Evolutionary conservation across 2,329 filamentous ascomycete genomes (phyloP).

Genomic region (Calonectria honghensis): DNA sequence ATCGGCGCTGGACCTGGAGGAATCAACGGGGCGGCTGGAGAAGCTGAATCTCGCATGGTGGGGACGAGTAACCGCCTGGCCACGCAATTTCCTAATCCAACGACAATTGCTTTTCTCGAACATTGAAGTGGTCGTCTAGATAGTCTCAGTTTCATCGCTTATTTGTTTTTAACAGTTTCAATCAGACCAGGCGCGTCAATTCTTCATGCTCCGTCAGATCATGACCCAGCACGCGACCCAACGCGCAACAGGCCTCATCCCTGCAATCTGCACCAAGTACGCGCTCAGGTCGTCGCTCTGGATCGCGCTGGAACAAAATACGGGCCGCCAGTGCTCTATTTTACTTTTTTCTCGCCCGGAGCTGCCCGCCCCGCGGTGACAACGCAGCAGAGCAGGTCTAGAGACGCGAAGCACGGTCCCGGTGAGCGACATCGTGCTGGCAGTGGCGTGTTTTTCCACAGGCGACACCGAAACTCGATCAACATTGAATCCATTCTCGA

Average conservation of each 20-base stretch:
- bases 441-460: constrained; percentile 4
- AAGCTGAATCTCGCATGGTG: constrained; percentile 12
- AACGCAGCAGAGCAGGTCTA: constrained; percentile 7
- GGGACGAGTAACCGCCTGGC: not conserved
- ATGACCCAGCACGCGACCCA: not conserved
- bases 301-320: not conserved
- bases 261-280: constrained; percentile 5
- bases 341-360: not conserved
- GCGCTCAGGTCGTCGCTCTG: not conserved
- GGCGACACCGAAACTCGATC: not conserved
- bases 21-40: constrained; percentile 6
- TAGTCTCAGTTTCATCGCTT: not conserved
- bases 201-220: not conserved
- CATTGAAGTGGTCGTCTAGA: not conserved
- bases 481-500: not conserved
- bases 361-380: not conserved
- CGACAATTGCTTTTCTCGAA: not conserved
- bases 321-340: not conserved
- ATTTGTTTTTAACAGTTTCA: not conserved
- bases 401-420: not conserved
- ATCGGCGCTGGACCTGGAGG: constrained; percentile 4
- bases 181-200: not conserved
- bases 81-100: constrained; percentile 2
- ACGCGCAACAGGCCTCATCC: not conserved
- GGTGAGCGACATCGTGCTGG: not conserved